Base-by-base conservation (phyloP, 2,329 filamentous ascomycete genomes). In the Leptographium galeiforme region DNA sequence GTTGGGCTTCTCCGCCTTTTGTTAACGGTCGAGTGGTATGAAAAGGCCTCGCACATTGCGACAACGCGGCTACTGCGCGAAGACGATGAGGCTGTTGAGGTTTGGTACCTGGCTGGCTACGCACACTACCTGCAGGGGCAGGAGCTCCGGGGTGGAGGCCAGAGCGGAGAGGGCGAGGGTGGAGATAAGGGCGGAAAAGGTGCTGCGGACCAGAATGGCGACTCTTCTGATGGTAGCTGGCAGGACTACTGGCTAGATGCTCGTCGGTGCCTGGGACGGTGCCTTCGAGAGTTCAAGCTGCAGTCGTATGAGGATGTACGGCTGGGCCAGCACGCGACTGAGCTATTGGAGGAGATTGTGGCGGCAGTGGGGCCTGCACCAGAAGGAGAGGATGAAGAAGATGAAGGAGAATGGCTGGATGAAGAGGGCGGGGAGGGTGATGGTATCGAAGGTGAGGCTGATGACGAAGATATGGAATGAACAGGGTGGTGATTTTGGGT, bases 51-150 rank as follows among this genome's bases (percentile, higher is more conserved):
- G 55, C 80, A 86, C 54, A 89, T 97, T 4, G 72, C 96, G 66
- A 88, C 95, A 66, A 88, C 95, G 65, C 76, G 88, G 52, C 72
- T 98, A 52, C 81, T 95, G 41, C 74, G 79, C 39, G 93, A 98
- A 65, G 91, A 98, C 60, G 94, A 98, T 64, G 78, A 86, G 63
- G 95, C 91, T 66, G 87, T 98, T 19, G 93, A 98, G 69, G 86
- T 88, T 18, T 96, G 90, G 89, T 98, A 98, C 70, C 76, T 98
- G 6, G 93, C 93, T 45, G 94, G 93, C 5, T 97, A 91, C 87
- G 90, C 89, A 61, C 76, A 94, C 60, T 88, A 89, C 65, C 77
- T 95, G 55, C 73, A 86, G 57, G 87, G 85, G 12, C 79, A 87
- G 66, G 87, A 84, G 73, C 72, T 80, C 62, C 79, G 75, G 61